A percentile compares a stretch with the other conserved stretches of the same genome.
Conservation (phyloP, 2,329 filamentous ascomycete species). For the Alternaria tenuissima region DNA sequence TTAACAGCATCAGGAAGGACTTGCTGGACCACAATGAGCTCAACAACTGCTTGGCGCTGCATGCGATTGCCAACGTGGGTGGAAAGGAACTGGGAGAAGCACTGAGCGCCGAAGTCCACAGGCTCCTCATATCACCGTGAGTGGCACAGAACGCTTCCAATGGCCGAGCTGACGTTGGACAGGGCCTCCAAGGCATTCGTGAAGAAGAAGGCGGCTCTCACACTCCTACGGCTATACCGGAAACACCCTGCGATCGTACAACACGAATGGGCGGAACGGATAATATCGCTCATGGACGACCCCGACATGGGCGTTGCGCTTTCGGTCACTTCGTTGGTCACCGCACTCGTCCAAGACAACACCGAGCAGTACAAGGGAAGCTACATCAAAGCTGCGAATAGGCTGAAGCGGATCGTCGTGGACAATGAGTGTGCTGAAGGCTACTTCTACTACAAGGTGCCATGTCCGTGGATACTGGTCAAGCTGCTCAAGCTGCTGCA, state of each 20-base stretch:
- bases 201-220: slow-evolving; percentile 98
- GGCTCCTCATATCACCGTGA: slow-evolving; percentile 92
- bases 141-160: slow-evolving; percentile 45
- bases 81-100: slow-evolving; percentile 97
- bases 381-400: slow-evolving; percentile 90
- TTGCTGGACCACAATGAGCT: slow-evolving; percentile 93
- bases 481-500: slow-evolving; percentile 91
- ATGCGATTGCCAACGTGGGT: slow-evolving; percentile 97
- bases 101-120: slow-evolving; percentile 87
- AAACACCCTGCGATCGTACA: slow-evolving; percentile 95
- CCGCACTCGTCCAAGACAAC: slow-evolving; percentile 92
- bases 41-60: slow-evolving; percentile 94
- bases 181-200: slow-evolving; percentile 93
- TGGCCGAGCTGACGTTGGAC: slow-evolving; percentile 30
- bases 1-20: slow-evolving; percentile 98
- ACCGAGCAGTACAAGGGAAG: slow-evolving; percentile 93
- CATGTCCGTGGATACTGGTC: slow-evolving; percentile 97
- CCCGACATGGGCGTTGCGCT: slow-evolving; percentile 91
- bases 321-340: slow-evolving; percentile 94
- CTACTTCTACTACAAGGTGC: slow-evolving; percentile 99
- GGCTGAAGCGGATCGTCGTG: slow-evolving; percentile 87
- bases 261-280: slow-evolving; percentile 95
- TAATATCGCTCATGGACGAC: slow-evolving; percentile 99
- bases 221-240: slow-evolving; percentile 89
- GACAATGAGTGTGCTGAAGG: slow-evolving; percentile 89